Percentiles rank a stretch among this genome's conserved stretches.
phyloP scores from a whole-genome alignment of 257 asterid species.

The Petrea volubilis region DNA sequence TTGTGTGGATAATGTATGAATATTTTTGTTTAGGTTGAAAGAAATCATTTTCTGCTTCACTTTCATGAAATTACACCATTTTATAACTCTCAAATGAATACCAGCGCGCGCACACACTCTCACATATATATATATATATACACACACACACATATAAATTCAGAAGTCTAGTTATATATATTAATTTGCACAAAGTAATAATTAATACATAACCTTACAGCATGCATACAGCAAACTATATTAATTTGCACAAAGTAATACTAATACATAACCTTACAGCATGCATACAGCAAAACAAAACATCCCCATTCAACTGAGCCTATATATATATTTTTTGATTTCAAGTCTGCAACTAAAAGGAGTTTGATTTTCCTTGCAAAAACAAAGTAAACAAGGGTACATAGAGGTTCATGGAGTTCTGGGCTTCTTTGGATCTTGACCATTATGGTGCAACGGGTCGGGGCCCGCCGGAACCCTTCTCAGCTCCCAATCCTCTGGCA shows the following conservation, averaged over 20 bases:
- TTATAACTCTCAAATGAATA: neutral
- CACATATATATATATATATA: neutral
- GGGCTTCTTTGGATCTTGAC: conserved; percentile 51
- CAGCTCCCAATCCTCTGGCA: conserved; percentile 53
- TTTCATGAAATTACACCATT: neutral
- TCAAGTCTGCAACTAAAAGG: neutral
- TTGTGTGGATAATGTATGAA: neutral
- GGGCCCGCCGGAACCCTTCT: conserved; percentile 68
- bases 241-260: conserved; percentile 22
- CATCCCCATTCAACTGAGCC: neutral
- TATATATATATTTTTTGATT: neutral
- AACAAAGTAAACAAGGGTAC: neutral
- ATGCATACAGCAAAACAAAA: conserved; percentile 8
- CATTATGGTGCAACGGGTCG: conserved; percentile 68
- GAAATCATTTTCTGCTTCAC: neutral
- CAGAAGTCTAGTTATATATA: neutral
- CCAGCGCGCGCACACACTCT: neutral
- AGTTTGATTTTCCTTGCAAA: neutral
- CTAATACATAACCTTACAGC: conserved; percentile 19
- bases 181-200: conserved; percentile 22
- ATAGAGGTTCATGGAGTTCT: conserved; percentile 41
- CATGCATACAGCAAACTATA: conserved; percentile 6
- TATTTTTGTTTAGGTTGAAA: neutral
- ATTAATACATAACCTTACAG: conserved; percentile 16
- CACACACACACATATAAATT: neutral